Percentiles rank a stretch among this genome's conserved stretches.
Evolutionary conservation across 352 stramenopile genomes (phyloP).

Genomic region (Phytophthora boehmeriae): DNA sequence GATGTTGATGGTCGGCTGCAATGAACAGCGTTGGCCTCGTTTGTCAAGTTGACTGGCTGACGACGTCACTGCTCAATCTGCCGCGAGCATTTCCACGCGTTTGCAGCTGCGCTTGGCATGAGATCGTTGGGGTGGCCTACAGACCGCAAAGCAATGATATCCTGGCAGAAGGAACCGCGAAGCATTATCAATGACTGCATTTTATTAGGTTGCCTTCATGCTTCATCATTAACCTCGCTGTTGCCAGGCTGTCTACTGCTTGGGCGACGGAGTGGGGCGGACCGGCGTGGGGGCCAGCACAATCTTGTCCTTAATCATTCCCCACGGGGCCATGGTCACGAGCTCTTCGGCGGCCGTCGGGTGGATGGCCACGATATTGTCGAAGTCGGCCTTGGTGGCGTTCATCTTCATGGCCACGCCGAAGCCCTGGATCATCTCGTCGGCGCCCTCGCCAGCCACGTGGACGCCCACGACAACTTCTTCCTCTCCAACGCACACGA

Average conservation of each 20-base stretch:
- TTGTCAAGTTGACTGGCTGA: too few relatives aligned
- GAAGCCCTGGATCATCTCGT: conserved; percentile 99
- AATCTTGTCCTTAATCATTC: conserved; percentile 84
- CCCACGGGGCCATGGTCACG: conserved; percentile 93
- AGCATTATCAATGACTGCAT: too few relatives aligned
- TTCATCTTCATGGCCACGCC: conserved; percentile 98
- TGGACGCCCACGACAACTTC: conserved; percentile 96
- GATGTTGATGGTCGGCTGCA: conserved; percentile 5
- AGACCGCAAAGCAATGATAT: too few relatives aligned
- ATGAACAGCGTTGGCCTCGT: conserved; percentile 6
- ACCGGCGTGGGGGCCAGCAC: conserved; percentile 50
- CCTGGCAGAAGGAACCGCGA: too few relatives aligned
- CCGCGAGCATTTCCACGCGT: too few relatives aligned
- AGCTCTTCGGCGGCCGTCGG: conserved; percentile 97
- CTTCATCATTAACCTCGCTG: background rate
- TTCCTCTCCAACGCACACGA: conserved; percentile 84
- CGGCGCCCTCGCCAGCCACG: conserved; percentile 91
- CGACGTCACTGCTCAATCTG: too few relatives aligned
- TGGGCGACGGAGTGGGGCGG: conserved; percentile 30
- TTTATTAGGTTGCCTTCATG: too few relatives aligned
- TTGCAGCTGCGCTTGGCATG: too few relatives aligned
- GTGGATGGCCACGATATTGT: conserved; percentile 95
- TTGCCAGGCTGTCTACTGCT: conserved; percentile 29
- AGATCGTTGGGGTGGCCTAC: too few relatives aligned
- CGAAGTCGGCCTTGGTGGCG: conserved; percentile 97